Conservation (phyloP, 306 rosid genomes). For the Castanospermum australe region DNA sequence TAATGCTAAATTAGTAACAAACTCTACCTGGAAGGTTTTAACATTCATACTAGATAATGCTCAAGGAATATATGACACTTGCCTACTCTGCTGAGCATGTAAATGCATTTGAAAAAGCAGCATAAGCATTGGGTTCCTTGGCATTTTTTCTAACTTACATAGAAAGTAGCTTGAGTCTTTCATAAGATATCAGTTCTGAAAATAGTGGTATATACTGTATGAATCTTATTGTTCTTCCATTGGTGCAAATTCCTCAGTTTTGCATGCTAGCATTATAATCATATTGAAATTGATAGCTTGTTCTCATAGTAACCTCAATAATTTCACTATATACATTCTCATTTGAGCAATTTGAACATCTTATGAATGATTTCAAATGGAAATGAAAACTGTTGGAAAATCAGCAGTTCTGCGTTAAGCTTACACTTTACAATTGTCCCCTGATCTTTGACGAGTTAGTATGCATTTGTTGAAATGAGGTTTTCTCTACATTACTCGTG, state of each 20-base stretch:
- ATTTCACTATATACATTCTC: not conserved
- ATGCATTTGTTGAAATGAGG: not conserved
- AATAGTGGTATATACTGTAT: not conserved
- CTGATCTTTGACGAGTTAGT: slow-evolving; percentile 6
- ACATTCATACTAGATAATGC: not conserved
- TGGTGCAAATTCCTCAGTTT: not conserved
- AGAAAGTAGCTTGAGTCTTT: not conserved
- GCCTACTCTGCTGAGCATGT: not conserved
- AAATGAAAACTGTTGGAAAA: not conserved
- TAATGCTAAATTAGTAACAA: not conserved
- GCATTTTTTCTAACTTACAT: not conserved
- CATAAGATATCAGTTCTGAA: not conserved
- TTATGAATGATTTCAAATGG: not conserved
- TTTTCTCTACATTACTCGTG: not conserved
- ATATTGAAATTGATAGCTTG: not conserved
- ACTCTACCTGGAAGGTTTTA: not conserved
- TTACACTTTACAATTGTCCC: not conserved
- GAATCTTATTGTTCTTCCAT: not conserved
- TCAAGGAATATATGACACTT: not conserved
- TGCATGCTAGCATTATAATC: not conserved
- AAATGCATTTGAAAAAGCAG: not conserved
- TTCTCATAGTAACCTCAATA: not conserved
- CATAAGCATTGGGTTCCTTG: not conserved
- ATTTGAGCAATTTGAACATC: slow-evolving; percentile 10
- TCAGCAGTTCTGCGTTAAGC: not conserved